These are phyloP conservation scores for Eryngium alpinum DNA, from an alignment of 140 eudicot species.

Conservation along the genomic window DNA sequence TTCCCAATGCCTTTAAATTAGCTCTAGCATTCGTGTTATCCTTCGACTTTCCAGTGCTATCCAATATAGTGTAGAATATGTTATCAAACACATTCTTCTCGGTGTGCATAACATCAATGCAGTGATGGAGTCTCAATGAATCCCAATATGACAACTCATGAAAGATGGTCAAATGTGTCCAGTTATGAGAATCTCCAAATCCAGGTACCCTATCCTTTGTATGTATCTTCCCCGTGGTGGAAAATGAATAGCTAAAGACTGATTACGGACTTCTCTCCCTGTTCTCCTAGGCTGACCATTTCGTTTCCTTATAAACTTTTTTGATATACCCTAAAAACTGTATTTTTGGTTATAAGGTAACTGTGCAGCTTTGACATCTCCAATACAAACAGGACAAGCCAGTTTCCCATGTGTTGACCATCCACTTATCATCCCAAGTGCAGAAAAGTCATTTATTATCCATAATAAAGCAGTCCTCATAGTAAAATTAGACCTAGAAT, in stretches of 20 bases:
- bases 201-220: not conserved
- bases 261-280: not conserved
- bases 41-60: not conserved
- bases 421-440: not conserved
- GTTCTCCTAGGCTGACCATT: not conserved
- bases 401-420: not conserved
- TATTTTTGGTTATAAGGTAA: not conserved
- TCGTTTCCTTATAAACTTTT: not conserved
- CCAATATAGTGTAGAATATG: not conserved
- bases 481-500: not conserved
- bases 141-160: not conserved
- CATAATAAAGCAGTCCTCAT: not conserved
- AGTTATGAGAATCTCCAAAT: not conserved
- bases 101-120: not conserved
- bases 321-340: not conserved
- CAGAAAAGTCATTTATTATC: not conserved
- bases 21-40: not conserved
- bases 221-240: not conserved
- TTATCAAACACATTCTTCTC: not conserved
- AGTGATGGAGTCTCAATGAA: not conserved
- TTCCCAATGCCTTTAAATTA: not conserved
- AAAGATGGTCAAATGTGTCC: not conserved
- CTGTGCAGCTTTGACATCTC: not conserved
- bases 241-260: not conserved
- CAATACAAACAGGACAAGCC: not conserved